phyloP scores from a whole-genome alignment of 305 asterid species.

The Fraxinus velutina region DNA sequence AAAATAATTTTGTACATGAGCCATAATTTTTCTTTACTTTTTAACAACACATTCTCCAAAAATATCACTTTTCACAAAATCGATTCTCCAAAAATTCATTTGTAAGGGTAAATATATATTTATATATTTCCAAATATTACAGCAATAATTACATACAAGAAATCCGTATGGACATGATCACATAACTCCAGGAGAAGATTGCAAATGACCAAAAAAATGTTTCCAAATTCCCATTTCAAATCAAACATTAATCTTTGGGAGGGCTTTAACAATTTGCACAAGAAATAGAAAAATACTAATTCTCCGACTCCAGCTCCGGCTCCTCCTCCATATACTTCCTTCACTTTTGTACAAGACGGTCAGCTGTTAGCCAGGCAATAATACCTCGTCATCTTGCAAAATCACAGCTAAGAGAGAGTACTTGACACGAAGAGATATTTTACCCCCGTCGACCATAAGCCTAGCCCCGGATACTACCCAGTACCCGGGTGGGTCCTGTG shows the following conservation, averaged over 20 bases:
- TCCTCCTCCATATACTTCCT: neutral
- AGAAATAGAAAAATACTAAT: neutral
- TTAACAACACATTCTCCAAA: neutral
- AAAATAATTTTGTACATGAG: neutral
- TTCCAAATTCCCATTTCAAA: neutral
- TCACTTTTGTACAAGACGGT: neutral
- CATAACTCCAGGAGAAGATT: neutral
- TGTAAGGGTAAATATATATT: neutral
- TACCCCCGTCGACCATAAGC: slow-evolving; percentile 61
- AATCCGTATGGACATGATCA: neutral
- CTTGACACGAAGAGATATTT: slow-evolving; percentile 65
- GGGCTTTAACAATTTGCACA: neutral
- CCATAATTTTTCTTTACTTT: neutral
- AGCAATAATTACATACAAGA: neutral
- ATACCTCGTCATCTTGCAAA: slow-evolving; percentile 51
- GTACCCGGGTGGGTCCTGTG: slow-evolving; percentile 72
- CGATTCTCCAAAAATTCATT: neutral
- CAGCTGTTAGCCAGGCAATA: slow-evolving; percentile 22
- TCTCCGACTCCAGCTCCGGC: neutral
- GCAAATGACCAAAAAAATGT: neutral
- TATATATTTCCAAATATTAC: neutral
- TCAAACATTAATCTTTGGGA: neutral
- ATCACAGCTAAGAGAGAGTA: slow-evolving; percentile 56
- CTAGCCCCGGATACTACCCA: slow-evolving; percentile 87
- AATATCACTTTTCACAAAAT: neutral